Conservation (phyloP, 2,329 filamentous ascomycete genomes). For the Alternaria sp. region DNA sequence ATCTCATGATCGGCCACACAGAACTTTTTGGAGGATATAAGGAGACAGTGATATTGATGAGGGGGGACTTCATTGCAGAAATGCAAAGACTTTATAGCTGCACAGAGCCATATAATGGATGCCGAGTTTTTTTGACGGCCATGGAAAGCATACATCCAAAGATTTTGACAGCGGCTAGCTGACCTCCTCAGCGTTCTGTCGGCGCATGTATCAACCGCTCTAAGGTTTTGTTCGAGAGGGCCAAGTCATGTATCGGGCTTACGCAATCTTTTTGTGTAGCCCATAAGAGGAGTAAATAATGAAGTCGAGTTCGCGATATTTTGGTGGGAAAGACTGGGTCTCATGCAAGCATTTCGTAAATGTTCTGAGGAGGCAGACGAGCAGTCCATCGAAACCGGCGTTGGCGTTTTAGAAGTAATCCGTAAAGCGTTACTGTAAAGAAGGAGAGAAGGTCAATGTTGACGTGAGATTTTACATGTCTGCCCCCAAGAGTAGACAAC, state of each 20-base stretch:
- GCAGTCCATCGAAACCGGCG: too few relatives aligned
- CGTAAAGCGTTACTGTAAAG: too few relatives aligned
- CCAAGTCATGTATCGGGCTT: not conserved
- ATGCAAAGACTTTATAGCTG: not conserved
- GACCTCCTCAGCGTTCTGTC: not conserved
- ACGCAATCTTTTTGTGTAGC: too few relatives aligned
- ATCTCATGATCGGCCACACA: not conserved
- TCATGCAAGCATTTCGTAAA: accelerated
- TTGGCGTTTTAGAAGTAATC: too few relatives aligned
- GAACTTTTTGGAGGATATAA: not conserved
- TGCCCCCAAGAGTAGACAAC: too few relatives aligned
- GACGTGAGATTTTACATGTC: too few relatives aligned
- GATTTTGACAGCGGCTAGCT: not conserved
- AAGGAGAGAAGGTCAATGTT: too few relatives aligned
- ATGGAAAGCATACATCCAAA: not conserved
- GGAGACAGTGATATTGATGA: not conserved
- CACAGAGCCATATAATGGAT: not conserved
- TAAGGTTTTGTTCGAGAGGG: not conserved
- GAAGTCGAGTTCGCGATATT: not conserved
- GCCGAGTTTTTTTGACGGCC: not conserved
- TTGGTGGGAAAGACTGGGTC: not conserved
- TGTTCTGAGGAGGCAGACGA: not conserved
- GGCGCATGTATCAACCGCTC: not conserved
- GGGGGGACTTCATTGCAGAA: not conserved
- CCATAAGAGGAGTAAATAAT: too few relatives aligned